phyloP scores from a whole-genome alignment of 164 flowering plant species.

The Kingdonia uniflora region DNA sequence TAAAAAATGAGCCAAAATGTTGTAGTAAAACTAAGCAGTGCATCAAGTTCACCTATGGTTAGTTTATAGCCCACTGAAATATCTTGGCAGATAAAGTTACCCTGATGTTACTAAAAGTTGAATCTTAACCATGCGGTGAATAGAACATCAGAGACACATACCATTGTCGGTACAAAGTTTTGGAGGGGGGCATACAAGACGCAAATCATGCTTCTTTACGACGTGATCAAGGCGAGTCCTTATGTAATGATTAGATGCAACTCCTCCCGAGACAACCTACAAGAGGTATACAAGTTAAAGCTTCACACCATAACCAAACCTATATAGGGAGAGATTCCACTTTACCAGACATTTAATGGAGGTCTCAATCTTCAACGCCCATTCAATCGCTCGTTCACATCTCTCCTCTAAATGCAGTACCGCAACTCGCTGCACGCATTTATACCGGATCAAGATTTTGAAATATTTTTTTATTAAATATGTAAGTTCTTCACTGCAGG shows the following conservation, averaged over 20 bases:
- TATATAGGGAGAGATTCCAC: slow-evolving; percentile 4
- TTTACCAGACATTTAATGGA: slow-evolving; percentile 59
- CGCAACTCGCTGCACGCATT: slow-evolving; percentile 83
- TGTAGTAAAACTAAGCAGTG: too few species aligned
- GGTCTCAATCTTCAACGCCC: slow-evolving; percentile 86
- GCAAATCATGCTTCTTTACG: slow-evolving; percentile 44
- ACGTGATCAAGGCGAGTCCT: slow-evolving; percentile 59
- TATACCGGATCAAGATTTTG: too few species aligned
- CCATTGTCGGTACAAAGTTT: slow-evolving; percentile 96
- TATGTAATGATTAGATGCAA: slow-evolving; percentile 89
- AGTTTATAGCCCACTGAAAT: too few species aligned
- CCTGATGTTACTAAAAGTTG: too few species aligned
- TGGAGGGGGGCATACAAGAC: slow-evolving; percentile 95
- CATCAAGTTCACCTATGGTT: too few species aligned
- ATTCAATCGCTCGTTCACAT: slow-evolving; percentile 85
- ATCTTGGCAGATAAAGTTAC: too few species aligned
- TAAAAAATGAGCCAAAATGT: too few species aligned
- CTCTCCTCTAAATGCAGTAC: slow-evolving; percentile 90
- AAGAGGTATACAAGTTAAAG: slow-evolving; percentile 4
- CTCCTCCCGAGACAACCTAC: slow-evolving; percentile 95
- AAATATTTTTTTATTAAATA: too few species aligned
- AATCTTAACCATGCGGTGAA: too few species aligned
- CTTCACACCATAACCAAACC: background rate
- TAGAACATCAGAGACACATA: slow-evolving; percentile 14
- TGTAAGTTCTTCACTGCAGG: too few species aligned